Evolutionary conservation across 2,329 filamentous ascomycete species (phyloP), one percentile per base, ranked within the genome.

Genomic region (Exophiala aquamarina): DNA sequence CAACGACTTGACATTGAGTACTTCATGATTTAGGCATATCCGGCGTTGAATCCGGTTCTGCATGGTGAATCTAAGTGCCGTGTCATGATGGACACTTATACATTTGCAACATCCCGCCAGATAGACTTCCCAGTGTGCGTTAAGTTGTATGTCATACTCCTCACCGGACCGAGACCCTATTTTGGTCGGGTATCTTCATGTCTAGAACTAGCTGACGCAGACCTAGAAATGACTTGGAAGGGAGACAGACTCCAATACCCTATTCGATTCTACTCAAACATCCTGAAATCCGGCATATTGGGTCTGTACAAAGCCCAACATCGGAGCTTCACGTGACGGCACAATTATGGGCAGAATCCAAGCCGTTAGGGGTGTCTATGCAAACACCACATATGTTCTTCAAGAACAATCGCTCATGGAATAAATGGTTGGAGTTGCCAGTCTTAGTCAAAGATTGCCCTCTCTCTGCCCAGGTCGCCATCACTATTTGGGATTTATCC

Each of bases 381-480:
- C 92, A 97, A 67, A 98, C 93, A 2, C 81, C 89, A 18, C 97
- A 97, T 71, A 95, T 90, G 63, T 74, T 89, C 6, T 97, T 98
- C 65, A 89, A 90, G 64, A 79, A 79, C 28, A 82, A 48, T 21
- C 59, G 62, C 49, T 83, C 83, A 63, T 96, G 93, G 93, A 95
- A 95, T 65, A 92, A 97, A 72, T 98, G 94, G 93, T 80, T 98
- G 20, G 83, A 86, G 23, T 73, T 98, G 31, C 92, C 93, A 1
- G 83, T 97, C 52, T 79, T 83, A 3, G 93, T 96, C 67, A 84
- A 87, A 52, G 85, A 86, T 49, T 79, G 95, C 1, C 91, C 93
- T 1, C 73, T 84, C 34, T 88, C 89, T 60, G 83, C 91, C 2
- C 87, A 89, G 61, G 77, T 98, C 28, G 91, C 91, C 15, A 89